Conservation (phyloP, 441 rosid genomes). For the Metrosideros polymorpha region DNA sequence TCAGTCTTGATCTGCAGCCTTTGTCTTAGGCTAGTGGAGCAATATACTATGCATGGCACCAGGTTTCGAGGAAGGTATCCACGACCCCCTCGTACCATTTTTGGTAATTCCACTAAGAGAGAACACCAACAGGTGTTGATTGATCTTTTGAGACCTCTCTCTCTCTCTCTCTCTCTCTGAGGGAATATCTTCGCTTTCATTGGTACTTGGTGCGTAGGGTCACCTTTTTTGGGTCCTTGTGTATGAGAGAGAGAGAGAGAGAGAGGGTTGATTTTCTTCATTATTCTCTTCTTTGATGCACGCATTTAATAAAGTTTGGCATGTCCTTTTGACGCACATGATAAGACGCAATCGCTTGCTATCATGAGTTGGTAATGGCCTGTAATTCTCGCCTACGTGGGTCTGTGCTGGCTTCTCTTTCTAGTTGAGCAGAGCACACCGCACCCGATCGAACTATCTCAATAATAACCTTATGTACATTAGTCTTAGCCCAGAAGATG, state of each 20-base stretch:
- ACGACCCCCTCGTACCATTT: conserved; percentile 2
- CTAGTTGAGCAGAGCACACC: background rate
- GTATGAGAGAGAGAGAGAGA: background rate
- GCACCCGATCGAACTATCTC: background rate
- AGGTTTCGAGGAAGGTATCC: background rate
- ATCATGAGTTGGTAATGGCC: conserved; percentile 6
- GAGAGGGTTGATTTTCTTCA: background rate
- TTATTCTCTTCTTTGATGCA: background rate
- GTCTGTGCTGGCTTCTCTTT: background rate
- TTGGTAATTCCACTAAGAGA: background rate
- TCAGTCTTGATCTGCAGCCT: background rate
- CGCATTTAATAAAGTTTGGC: conserved; percentile 1
- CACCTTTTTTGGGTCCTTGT: background rate
- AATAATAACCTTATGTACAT: background rate
- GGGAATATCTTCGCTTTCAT: background rate
- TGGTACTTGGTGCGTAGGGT: background rate
- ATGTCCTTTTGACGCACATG: background rate
- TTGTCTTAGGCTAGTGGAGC: background rate
- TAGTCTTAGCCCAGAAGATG: background rate
- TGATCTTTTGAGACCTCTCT: background rate
- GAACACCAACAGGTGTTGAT: background rate
- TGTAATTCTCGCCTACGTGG: background rate
- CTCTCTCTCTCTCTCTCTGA: background rate
- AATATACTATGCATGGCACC: background rate
- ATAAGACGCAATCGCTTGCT: background rate